Evolutionary conservation across 108 stramenopile genomes (phyloP), one percentile per base, ranked within the genome.

Genomic region (Nitzschia inconspicua): DNA sequence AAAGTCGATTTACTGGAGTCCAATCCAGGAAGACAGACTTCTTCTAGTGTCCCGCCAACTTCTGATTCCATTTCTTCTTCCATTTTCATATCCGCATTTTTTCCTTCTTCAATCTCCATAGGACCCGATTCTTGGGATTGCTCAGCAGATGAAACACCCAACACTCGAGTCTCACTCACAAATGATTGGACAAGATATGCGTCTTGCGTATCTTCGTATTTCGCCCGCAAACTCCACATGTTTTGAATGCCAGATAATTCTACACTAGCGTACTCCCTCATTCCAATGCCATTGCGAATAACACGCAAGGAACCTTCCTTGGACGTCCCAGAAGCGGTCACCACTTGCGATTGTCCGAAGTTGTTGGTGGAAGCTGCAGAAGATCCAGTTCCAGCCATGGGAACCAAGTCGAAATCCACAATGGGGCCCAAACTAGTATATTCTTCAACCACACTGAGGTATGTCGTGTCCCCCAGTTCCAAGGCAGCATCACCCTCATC

Each of bases 351-450:
- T 53, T 95, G 89, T 9, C 35, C 58, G 8, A 47, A 65, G 48
- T 14, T 20, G 19, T 16, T 55, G 13, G 44, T 66, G 47, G 47
- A 50, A 25, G 57, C 6, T 24, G 32, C 32, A 2, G 50, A 14
- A n/a, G 44, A 26, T 9, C 50, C 50, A 36, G 47, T 35, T 10
- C 72, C 65, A 4, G 65, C 63, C 47, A 58, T 54, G 34, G 97
- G 92, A 2, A 94, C 77, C 47, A 97, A 63, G 67, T 93, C 93
- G 75, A 99, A 94, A 69, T 99, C 98, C 16, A 96, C 80, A 73
- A 99, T 97, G 14, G 98, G 98, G 4, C 97, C 97, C 44, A 98
- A 66, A 60, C 95, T 94, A 11, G 83, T 82, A 58, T 95, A 99
- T 44, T 94, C 93, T 60, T 97, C 96, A 54, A 96, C 47, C 1